Base-by-base conservation (phyloP, 164 flowering plant species). In the Vitis riparia region DNA sequence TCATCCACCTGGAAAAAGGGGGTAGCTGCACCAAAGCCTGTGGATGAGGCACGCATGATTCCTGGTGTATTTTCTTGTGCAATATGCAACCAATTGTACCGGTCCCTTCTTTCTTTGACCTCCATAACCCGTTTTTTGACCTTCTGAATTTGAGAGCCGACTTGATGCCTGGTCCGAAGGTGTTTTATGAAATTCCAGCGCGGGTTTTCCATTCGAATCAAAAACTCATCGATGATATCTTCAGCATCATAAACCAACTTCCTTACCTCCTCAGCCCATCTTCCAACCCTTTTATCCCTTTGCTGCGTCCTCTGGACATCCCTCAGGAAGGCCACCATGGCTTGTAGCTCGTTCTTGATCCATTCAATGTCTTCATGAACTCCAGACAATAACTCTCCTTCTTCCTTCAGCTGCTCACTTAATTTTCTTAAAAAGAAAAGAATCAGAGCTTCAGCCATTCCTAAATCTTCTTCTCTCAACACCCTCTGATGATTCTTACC, bases 311-410 rank as follows among this genome's bases (percentile, higher is more conserved):
- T 32, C n/a, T 70, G 67, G 5, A 62, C 62, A 53, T 63, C 73
- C 15, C 63, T 70, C 23, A 70, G 53, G 59, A 70, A 70, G 19
- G 73, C 73, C 19, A 53, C 73, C 73, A 70, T 70, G 61, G 73
- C 61, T 9, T 56, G 52, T 32, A 70, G 61, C 62, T 70, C 73
- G 6, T 19, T 47, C 32, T 47, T 62, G 60, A 70, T 70, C 73
- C 73, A 70, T 52, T 69, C 61, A 11, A 70, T 47, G 2, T 70
- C 67, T 11, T 62, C 62, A 9, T 70, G 73, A 16, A 70, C 62
- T 17, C 62, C 62, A 6, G 66, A 62, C 7, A 70, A 55, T 9
- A 62, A 44, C 66, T 70, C 23, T 11, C 60, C 62, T 23, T 23
- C 27, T 23, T 23, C 27, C 0, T 23, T 23, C 27, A 23, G 27